A percentile compares a stretch with the other conserved stretches of the same genome.
Conservation (phyloP, 768 basidiomycete species). For the Suillus hirtellus region DNA sequence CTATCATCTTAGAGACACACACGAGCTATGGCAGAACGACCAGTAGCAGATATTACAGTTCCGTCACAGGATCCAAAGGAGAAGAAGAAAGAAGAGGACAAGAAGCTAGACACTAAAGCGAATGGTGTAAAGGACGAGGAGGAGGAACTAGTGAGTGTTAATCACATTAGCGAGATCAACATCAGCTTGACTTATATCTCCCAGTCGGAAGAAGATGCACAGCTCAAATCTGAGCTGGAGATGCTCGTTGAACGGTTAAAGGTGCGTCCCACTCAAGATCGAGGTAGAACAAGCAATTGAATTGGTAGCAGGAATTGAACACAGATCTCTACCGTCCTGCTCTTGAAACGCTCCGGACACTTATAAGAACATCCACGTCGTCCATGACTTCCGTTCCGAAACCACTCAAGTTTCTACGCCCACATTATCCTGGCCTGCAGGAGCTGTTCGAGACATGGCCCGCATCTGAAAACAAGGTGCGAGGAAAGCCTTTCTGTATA, state of each 20-base stretch:
- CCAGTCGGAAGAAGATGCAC: slow-evolving; percentile 93
- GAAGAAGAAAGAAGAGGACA: slow-evolving; percentile 52
- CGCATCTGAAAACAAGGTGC: slow-evolving; percentile 75
- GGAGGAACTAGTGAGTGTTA: slow-evolving; percentile 68
- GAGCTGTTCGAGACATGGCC: slow-evolving; percentile 81
- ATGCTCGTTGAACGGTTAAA: slow-evolving; percentile 95
- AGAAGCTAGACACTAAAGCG: slow-evolving; percentile 47
- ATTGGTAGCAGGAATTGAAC: slow-evolving; percentile 73
- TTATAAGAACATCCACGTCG: slow-evolving; percentile 95
- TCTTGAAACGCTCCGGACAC: slow-evolving; percentile 87
- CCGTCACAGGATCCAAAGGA: slow-evolving; percentile 75
- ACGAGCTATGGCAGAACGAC: slow-evolving; percentile 54
- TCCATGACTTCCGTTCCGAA: slow-evolving; percentile 99
- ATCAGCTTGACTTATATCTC: slow-evolving; percentile 8
- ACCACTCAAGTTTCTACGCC: slow-evolving; percentile 96
- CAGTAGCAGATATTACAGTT: slow-evolving; percentile 61
- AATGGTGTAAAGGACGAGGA: slow-evolving; percentile 59
- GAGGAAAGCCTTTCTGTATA: not conserved
- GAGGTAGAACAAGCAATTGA: slow-evolving; percentile 14
- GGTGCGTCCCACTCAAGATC: slow-evolving; percentile 45
- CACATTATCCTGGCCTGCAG: slow-evolving; percentile 88
- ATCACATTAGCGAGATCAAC: slow-evolving; percentile 16
- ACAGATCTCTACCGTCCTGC: slow-evolving; percentile 84
- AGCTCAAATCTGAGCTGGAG: slow-evolving; percentile 91
- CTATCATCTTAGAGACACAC: slow-evolving; percentile 17